Evolutionary conservation across 768 basidiomycete species (phyloP).

Genomic region (Ramaria sp.): DNA sequence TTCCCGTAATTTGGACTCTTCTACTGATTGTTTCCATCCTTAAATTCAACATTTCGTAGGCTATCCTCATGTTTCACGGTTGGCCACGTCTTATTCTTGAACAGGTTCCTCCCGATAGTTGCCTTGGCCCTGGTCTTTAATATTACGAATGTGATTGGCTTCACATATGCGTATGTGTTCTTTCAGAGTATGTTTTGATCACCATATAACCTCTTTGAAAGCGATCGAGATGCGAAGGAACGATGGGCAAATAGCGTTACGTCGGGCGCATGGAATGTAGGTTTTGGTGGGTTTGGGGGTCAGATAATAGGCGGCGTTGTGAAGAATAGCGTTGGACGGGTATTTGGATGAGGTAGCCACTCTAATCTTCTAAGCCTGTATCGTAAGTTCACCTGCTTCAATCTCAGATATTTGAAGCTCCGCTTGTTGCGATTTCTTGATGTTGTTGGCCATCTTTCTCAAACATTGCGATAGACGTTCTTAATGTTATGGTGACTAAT

Average conservation of each 20-base stretch:
- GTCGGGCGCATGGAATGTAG: slow-evolving; percentile 59
- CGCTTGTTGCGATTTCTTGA: background rate
- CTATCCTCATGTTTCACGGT: slow-evolving; percentile 14
- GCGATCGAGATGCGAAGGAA: slow-evolving; percentile 88
- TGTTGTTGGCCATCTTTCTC: too few relatives aligned
- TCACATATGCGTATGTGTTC: slow-evolving; percentile 77
- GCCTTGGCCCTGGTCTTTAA: slow-evolving; percentile 93
- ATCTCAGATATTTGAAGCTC: background rate
- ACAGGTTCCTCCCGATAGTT: slow-evolving; percentile 90
- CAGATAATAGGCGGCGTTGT: slow-evolving; percentile 75
- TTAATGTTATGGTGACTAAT: too few relatives aligned
- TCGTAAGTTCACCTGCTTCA: background rate
- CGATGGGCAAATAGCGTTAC: slow-evolving; percentile 75
- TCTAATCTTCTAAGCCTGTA: background rate
- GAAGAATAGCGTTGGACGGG: slow-evolving; percentile 66
- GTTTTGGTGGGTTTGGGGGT: slow-evolving; percentile 75
- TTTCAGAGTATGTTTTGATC: background rate
- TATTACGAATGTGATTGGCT: slow-evolving; percentile 88
- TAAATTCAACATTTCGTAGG: slow-evolving; percentile 81
- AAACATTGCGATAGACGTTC: too few relatives aligned
- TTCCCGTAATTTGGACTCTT: slow-evolving; percentile 80
- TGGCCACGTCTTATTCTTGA: slow-evolving; percentile 1
- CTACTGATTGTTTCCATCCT: slow-evolving; percentile 83
- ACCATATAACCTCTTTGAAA: slow-evolving; percentile 17
- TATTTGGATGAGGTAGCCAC: slow-evolving; percentile 41